These are phyloP conservation scores for Tolypocladium ovalisporum DNA, from an alignment of 2,329 filamentous ascomycete genomes.

Conservation along the genomic window DNA sequence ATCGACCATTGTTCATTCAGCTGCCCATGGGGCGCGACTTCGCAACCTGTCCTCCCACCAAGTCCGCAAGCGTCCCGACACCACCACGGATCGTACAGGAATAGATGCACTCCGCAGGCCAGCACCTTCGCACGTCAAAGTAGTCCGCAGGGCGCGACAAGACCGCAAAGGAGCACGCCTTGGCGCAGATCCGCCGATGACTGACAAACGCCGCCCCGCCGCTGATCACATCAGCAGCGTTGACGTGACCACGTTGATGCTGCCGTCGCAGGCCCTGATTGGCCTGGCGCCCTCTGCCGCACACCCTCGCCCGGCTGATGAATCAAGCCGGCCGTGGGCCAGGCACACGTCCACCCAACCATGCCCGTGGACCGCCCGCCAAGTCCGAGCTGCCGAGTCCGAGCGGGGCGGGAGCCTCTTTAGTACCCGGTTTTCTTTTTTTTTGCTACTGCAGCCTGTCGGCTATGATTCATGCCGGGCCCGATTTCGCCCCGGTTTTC, in stretches of 20 bases:
- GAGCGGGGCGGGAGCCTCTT: neutral
- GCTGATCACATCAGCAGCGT: neutral
- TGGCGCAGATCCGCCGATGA: neutral
- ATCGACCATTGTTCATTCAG: neutral
- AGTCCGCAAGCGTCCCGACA: neutral
- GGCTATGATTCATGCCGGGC: slow-evolving; percentile 4
- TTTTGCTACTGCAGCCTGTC: neutral
- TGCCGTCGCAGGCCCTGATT: neutral
- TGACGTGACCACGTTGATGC: neutral
- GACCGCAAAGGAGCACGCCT: neutral
- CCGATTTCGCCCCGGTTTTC: slow-evolving; percentile 1
- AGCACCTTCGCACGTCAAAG: neutral
- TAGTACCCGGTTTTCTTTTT: neutral
- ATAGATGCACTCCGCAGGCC: neutral
- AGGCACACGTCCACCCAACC: neutral
- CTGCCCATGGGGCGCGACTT: neutral
- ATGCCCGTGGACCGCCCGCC: neutral
- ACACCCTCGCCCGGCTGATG: slow-evolving; percentile 1
- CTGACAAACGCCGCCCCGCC: neutral
- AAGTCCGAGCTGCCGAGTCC: slow-evolving; percentile 1
- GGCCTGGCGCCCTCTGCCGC: neutral
- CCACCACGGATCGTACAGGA: neutral
- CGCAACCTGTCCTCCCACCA: neutral
- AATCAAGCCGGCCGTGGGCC: neutral
- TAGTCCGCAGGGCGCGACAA: neutral